Evolutionary conservation across 495 filamentous ascomycete genomes (phyloP).

Genomic region (Aspergillus baeticus): DNA sequence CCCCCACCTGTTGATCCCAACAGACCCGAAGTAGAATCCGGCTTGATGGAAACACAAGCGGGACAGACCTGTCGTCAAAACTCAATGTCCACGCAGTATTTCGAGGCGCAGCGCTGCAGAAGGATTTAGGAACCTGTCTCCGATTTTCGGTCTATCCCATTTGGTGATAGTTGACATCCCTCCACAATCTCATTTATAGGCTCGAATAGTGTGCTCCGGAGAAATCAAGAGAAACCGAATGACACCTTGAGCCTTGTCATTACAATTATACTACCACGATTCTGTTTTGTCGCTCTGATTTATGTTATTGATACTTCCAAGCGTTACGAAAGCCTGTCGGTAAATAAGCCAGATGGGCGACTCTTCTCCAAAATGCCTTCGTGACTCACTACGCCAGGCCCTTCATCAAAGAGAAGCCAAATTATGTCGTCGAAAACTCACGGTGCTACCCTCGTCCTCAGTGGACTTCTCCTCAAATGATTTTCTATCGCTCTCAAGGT

Average conservation of each 20-base stretch:
- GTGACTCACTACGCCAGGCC: conserved; percentile 33
- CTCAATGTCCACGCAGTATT: background rate
- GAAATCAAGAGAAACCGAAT: too few relatives aligned
- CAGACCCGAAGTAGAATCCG: background rate
- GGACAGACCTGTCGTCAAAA: background rate
- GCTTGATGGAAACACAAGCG: background rate
- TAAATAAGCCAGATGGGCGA: conserved; percentile 1
- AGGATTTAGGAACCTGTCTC: background rate
- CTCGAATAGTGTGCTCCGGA: too few relatives aligned
- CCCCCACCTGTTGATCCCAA: conserved; percentile 12
- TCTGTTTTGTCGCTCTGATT: background rate
- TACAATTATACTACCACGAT: background rate
- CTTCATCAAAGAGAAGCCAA: conserved; percentile 42
- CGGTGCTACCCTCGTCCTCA: conserved; percentile 30
- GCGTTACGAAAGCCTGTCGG: background rate
- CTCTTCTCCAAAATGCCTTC: conserved; percentile 26
- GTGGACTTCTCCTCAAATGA: conserved; percentile 50
- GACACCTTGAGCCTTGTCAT: too few relatives aligned
- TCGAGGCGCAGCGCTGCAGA: background rate
- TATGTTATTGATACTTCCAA: background rate
- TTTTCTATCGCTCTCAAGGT: conserved; percentile 43
- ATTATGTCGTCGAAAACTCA: conserved; percentile 46
- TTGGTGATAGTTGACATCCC: background rate
- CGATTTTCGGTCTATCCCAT: background rate
- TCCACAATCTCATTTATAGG: background rate